A percentile compares a stretch with the other conserved stretches of the same genome.
Evolutionary conservation across 106 monocot genomes (phyloP).

Genomic region (Dioscorea alata): DNA sequence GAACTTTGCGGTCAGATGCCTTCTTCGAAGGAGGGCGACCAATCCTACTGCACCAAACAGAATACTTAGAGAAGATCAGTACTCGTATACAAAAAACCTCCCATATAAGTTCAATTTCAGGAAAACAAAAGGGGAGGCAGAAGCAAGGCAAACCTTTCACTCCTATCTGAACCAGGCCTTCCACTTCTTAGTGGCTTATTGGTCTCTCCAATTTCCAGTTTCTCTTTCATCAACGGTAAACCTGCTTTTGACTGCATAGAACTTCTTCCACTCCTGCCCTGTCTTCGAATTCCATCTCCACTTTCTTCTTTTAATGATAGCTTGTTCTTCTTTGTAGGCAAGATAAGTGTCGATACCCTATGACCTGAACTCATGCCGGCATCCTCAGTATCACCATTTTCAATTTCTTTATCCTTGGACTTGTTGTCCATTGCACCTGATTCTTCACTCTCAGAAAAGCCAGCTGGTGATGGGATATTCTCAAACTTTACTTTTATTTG

Average conservation of each 20-base stretch:
- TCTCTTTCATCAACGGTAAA: conserved; percentile 47
- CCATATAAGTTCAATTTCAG: neutral
- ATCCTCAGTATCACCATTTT: conserved; percentile 12
- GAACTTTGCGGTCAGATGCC: conserved; percentile 63
- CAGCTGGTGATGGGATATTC: conserved; percentile 45
- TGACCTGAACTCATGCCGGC: conserved; percentile 24
- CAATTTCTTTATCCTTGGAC: conserved; percentile 47
- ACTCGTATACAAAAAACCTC: neutral
- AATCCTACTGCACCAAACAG: conserved; percentile 47
- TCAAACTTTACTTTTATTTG: conserved; percentile 44
- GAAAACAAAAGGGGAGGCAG: neutral
- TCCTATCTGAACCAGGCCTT: conserved; percentile 50
- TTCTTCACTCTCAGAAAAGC: conserved; percentile 78
- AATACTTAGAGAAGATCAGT: neutral
- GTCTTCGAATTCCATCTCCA: conserved; percentile 75
- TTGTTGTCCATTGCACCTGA: conserved; percentile 52
- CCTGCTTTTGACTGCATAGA: conserved; percentile 40
- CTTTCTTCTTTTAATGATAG: conserved; percentile 54
- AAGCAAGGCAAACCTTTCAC: conserved; percentile 44
- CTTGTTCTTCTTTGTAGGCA: conserved; percentile 61
- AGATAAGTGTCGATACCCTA: conserved; percentile 27
- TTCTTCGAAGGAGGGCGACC: conserved; percentile 61
- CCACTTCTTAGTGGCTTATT: conserved; percentile 65
- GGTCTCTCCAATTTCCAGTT: conserved; percentile 29
- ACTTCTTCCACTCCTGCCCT: conserved; percentile 73